phyloP scores from a whole-genome alignment of 208 protist genomes.

The Strigomonas galati region DNA sequence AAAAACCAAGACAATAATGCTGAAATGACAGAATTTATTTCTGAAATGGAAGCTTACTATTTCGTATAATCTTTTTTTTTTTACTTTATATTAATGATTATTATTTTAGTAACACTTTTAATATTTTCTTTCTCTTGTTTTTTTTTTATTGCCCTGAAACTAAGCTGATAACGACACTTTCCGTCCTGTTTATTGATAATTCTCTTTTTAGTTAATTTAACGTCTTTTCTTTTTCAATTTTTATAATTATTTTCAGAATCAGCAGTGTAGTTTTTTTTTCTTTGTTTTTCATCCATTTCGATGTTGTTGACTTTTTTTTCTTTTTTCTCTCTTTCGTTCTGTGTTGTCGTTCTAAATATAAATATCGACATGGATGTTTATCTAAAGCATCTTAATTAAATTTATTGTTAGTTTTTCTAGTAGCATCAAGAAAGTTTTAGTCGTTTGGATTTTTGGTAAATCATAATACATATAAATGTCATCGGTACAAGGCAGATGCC shows the following conservation, averaged over 20 bases:
- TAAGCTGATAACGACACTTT: neutral
- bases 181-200: too few species aligned
- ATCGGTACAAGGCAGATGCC: neutral
- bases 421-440: too few species aligned
- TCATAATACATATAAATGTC: neutral
- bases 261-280: constrained; percentile 4
- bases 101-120: neutral
- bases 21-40: too few species aligned
- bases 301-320: neutral
- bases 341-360: neutral
- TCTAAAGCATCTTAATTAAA: constrained; percentile 6
- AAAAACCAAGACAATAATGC: too few species aligned
- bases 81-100: constrained; percentile 2
- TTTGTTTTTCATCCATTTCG: neutral
- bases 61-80: neutral
- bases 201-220: neutral
- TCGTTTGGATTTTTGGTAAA: too few species aligned
- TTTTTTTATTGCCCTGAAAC: constrained; percentile 19
- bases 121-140: constrained; percentile 9
- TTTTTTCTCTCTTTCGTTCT: constrained; percentile 5
- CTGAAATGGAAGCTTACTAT: too few species aligned
- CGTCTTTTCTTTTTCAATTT: constrained; percentile 5
- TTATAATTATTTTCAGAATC: neutral
- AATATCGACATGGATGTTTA: constrained; percentile 24
- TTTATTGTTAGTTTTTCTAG: neutral